Evolutionary conservation across 2,329 filamentous ascomycete species (phyloP).

Genomic region (Pseudogymnoascus sp.): DNA sequence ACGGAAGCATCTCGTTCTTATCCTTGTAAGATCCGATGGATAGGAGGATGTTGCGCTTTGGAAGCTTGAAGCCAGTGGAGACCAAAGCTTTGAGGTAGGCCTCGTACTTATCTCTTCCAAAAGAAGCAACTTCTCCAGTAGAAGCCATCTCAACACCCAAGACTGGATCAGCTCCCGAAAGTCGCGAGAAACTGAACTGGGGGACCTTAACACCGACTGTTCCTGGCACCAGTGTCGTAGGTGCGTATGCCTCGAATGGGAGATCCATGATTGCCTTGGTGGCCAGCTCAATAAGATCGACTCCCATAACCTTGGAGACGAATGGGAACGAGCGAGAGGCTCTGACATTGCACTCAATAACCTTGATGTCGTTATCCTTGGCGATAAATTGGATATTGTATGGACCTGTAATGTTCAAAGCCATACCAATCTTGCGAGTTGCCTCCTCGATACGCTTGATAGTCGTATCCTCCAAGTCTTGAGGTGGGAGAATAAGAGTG

Average conservation of each 20-base stretch:
- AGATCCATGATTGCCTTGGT: constrained; percentile 92
- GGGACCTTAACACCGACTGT: constrained; percentile 97
- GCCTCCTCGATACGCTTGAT: constrained; percentile 89
- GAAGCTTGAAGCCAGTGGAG: constrained; percentile 92
- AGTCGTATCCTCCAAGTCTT: constrained; percentile 84
- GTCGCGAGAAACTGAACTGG: constrained; percentile 96
- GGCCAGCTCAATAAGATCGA: constrained; percentile 96
- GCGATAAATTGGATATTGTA: constrained; percentile 99
- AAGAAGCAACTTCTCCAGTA: constrained; percentile 95
- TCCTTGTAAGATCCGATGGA: constrained; percentile 98
- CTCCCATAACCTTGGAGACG: constrained; percentile 96
- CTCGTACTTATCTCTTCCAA: constrained; percentile 92
- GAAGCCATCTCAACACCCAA: constrained; percentile 99
- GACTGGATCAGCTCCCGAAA: constrained; percentile 92
- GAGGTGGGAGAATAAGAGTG: constrained; percentile 87
- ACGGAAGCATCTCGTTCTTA: constrained; percentile 94
- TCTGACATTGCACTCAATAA: constrained; percentile 97
- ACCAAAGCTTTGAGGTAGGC: constrained; percentile 95
- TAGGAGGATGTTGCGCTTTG: constrained; percentile 89
- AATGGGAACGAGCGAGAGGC: constrained; percentile 97
- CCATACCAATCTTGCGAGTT: constrained; percentile 88
- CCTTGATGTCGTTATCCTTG: constrained; percentile 99
- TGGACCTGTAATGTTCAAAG: constrained; percentile 90
- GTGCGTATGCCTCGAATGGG: constrained; percentile 76
- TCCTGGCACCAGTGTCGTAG: constrained; percentile 65